Evolutionary conservation across 495 filamentous ascomycete genomes (phyloP), one percentile per base, ranked within the genome.

Genomic region (Rusavskia elegans): DNA sequence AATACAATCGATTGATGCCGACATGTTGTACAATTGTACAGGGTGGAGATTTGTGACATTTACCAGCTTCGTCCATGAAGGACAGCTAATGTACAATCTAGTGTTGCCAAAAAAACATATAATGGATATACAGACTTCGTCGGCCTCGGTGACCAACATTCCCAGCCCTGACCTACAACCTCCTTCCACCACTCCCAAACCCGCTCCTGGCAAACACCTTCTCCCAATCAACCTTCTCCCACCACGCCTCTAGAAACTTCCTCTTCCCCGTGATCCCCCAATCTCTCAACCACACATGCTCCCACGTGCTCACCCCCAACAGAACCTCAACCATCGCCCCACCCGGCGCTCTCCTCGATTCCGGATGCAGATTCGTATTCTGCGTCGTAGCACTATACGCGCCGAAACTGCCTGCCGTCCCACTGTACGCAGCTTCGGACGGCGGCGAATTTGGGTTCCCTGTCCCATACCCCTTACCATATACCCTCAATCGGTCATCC

Each of bases 301-400:
- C 82, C 92, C 92, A 98, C 25, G 87, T 94, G 65, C 92, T 97
- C 44, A 97, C 74, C 59, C 89, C 94, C 53, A 97, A 68, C 55
- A 96, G 68, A 5, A 90, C 88, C 50, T 78, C 68, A 17, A 89
- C 59, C 50, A 85, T 76, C 38, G 77, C 67, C 11, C 85, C 88
- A 6, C 87, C 84, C 17, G 82, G 82, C 14, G 81, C 76, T 13
- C 23, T 46, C 20, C 23, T 23, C 13, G 19, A 23, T 11, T 21
- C 40, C 2, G 32, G 32, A 19, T 19, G 20, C 4, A 42, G 40
- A 13, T 17, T 42, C 54, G 75, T 59, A 54, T 60, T 69, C 48
- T 50, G 45, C 8, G 52, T 62, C 60, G 64, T 70, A 44, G 69
- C 63, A 55, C 68, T 71, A 36, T 68, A 62, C 16, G 64, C 59